Evolutionary conservation across 306 rosid species (phyloP).

Genomic region (Oxytropis ochrocephala): DNA sequence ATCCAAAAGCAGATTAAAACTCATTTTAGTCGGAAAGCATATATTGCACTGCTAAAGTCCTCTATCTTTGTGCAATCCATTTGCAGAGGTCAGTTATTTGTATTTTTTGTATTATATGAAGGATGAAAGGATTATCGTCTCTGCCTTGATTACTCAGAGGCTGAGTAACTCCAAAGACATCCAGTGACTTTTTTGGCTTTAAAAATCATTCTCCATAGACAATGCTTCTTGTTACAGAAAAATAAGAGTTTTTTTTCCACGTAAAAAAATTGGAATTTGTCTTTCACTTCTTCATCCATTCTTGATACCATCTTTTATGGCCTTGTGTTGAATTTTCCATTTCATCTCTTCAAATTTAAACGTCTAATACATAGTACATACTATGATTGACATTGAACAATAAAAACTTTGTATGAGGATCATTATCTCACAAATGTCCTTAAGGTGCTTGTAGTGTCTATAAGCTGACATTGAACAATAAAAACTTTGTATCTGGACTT

Average conservation of each 20-base stretch:
- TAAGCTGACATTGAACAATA: background rate
- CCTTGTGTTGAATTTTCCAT: background rate
- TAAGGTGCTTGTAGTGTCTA: background rate
- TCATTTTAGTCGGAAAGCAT: constrained; percentile 32
- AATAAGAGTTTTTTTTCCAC: background rate
- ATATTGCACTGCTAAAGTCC: constrained; percentile 34
- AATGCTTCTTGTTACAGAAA: constrained; percentile 1
- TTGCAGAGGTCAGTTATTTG: constrained; percentile 65
- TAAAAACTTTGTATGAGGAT: background rate
- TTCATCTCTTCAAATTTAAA: background rate
- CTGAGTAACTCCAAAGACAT: background rate
- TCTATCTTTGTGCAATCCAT: constrained; percentile 50
- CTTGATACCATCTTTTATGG: background rate
- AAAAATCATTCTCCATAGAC: background rate
- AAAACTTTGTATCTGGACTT: constrained; percentile 7
- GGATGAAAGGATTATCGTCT: background rate
- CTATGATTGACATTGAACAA: background rate
- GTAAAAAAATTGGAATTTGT: background rate
- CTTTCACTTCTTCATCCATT: background rate
- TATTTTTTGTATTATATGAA: background rate
- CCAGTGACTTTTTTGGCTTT: background rate
- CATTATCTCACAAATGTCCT: background rate
- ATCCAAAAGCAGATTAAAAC: constrained; percentile 55
- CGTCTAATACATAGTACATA: constrained; percentile 2
- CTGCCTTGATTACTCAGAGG: background rate